Percentiles rank a stretch among this genome's conserved stretches.
These are phyloP conservation scores for Eucalyptus brandiana DNA, from an alignment of 345 rosid genomes.

Conservation along the genomic window DNA sequence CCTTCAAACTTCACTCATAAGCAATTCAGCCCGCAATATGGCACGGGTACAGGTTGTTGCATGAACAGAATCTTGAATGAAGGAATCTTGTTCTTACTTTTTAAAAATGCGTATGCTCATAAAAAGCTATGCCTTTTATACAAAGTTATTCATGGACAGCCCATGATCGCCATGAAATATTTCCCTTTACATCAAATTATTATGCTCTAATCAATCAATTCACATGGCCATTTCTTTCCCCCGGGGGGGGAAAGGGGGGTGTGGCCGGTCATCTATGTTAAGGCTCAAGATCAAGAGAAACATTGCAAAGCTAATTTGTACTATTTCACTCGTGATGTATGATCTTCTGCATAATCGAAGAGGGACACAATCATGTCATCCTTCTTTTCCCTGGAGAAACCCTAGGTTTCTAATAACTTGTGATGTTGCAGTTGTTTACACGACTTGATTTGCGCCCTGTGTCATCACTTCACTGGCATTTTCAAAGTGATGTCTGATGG, in stretches of 20 bases:
- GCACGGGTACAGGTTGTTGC: not conserved
- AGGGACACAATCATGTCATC: not conserved
- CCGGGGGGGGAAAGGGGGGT: rapidly evolving
- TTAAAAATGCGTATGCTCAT: not conserved
- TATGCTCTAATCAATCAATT: not conserved
- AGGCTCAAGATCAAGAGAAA: not conserved
- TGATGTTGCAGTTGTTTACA: not conserved
- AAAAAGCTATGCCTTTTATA: not conserved
- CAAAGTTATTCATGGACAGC: not conserved
- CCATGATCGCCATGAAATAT: not conserved
- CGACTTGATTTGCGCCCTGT: not conserved
- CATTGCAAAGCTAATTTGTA: not conserved
- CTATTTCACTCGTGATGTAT: not conserved
- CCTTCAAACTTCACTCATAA: not conserved
- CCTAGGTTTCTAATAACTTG: not conserved
- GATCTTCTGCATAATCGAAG: not conserved
- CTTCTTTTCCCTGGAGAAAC: not conserved
- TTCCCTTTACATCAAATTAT: not conserved
- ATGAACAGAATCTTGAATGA: not conserved
- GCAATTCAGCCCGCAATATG: not conserved
- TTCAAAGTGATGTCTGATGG: not conserved
- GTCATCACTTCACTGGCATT: not conserved
- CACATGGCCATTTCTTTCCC: not conserved
- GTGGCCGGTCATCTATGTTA: not conserved
- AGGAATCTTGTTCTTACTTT: not conserved